These are phyloP conservation scores for Tephrocybe sp. DNA, from an alignment of 768 basidiomycete genomes.

Conservation along the genomic window DNA sequence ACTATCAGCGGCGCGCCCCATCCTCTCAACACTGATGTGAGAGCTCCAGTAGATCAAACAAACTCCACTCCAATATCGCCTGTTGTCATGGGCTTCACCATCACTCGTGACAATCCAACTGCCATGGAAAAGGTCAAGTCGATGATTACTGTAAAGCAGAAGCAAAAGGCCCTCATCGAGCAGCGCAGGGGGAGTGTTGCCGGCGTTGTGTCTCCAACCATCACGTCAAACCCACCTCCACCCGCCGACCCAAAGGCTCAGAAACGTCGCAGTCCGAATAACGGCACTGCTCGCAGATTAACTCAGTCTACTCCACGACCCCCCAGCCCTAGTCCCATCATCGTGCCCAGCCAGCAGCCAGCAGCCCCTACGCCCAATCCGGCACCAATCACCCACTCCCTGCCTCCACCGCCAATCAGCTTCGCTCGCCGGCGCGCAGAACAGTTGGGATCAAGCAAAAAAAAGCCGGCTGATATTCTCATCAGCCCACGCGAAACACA, in stretches of 20 bases:
- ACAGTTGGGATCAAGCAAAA: constrained; percentile 56
- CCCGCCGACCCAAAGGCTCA: constrained; percentile 31
- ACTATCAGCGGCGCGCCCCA: constrained; percentile 65
- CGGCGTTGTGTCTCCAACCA: constrained; percentile 34
- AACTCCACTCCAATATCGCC: constrained; percentile 64
- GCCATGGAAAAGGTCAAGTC: constrained; percentile 65
- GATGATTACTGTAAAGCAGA: constrained; percentile 63
- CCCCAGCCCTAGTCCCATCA: constrained; percentile 31
- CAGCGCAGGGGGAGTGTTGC: constrained; percentile 65
- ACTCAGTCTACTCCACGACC: constrained; percentile 27
- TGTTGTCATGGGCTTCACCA: constrained; percentile 60
- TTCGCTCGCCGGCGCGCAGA: constrained; percentile 75
- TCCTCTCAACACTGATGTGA: constrained; percentile 54
- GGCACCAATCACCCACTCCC: constrained; percentile 35
- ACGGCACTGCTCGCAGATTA: constrained; percentile 29
- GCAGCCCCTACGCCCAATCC: constrained; percentile 26
- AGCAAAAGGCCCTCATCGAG: constrained; percentile 71
- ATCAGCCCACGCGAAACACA: constrained; percentile 69
- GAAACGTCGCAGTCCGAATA: constrained; percentile 38
- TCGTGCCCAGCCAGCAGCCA: constrained; percentile 26
- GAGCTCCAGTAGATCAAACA: constrained; percentile 40
- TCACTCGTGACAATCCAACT: constrained; percentile 57
- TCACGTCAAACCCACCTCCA: constrained; percentile 20
- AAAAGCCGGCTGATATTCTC: constrained; percentile 77
- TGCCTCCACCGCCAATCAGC: constrained; percentile 73